Evolutionary conservation across 2,329 filamentous ascomycete genomes (phyloP).

Genomic region (Curvularia verruculosa): DNA sequence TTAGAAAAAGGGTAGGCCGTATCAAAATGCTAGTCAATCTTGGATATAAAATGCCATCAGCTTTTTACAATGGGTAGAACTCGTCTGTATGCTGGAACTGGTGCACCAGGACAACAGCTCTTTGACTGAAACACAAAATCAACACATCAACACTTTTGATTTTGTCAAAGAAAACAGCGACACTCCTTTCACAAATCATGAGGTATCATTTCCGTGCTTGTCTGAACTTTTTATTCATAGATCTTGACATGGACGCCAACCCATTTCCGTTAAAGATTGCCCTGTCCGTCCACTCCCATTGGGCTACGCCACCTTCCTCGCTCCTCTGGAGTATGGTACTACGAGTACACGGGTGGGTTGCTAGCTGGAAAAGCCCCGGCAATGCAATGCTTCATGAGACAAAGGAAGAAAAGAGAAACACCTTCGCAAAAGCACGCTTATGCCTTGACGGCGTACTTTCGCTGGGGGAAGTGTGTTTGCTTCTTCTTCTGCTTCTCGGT

Average conservation of each 20-base stretch:
- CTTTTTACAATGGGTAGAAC: not conserved
- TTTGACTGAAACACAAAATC: not conserved
- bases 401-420: conserved; percentile 47
- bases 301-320: conserved; percentile 41
- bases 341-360: conserved; percentile 50
- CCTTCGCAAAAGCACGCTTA: conserved; percentile 39
- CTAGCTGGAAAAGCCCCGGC: conserved; percentile 49
- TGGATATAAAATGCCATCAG: not conserved
- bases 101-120: not conserved
- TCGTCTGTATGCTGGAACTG: too few species aligned
- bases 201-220: conserved; percentile 28
- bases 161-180: not conserved
- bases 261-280: conserved; percentile 49
- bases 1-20: conserved; percentile 9
- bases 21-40: not conserved
- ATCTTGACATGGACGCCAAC: conserved; percentile 51
- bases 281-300: conserved; percentile 39
- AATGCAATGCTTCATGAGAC: conserved; percentile 51
- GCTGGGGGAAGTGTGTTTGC: conserved; percentile 93
- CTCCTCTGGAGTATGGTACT: conserved; percentile 44
- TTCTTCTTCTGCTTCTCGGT: conserved; percentile 98
- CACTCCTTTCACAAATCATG: conserved; percentile 22
- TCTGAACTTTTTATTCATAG: conserved; percentile 51
- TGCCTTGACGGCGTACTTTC: conserved; percentile 99
- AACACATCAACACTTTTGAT: not conserved